Percentiles rank a stretch among this genome's conserved stretches.
Evolutionary conservation across 108 stramenopile genomes (phyloP).

Genomic region (Cyclotella baltica): DNA sequence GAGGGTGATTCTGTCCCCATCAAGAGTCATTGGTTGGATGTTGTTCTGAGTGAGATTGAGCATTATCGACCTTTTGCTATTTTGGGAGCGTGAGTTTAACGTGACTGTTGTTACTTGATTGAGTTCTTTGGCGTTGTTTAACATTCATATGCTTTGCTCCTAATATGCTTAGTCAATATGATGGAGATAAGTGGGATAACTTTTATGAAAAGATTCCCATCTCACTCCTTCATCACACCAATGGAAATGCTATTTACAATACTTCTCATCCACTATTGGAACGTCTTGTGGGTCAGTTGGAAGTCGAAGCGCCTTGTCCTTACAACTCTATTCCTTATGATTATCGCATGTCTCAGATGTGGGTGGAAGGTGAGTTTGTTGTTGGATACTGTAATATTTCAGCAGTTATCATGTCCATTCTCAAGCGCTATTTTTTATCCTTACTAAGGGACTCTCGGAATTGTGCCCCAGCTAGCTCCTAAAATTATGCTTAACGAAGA

Average conservation of each 20-base stretch:
- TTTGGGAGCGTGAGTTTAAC: conserved; percentile 65
- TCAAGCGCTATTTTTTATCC: neutral
- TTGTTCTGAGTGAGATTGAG: conserved; percentile 60
- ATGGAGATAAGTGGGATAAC: conserved; percentile 76
- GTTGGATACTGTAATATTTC: neutral
- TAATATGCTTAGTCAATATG: conserved; percentile 55
- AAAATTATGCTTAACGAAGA: conserved; percentile 76
- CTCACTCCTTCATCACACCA: conserved; percentile 69
- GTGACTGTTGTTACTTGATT: neutral
- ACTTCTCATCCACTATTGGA: conserved; percentile 67
- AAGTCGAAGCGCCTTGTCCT: conserved; percentile 67
- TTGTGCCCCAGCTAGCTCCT: conserved; percentile 58
- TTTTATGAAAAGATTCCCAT: conserved; percentile 73
- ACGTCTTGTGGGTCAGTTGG: conserved; percentile 68
- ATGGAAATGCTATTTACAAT: conserved; percentile 82
- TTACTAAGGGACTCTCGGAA: conserved; percentile 42
- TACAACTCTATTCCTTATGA: conserved; percentile 79
- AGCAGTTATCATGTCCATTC: neutral
- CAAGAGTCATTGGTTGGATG: conserved; percentile 74
- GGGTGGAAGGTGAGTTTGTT: conserved; percentile 54
- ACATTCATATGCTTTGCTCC: neutral
- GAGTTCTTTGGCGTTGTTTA: neutral
- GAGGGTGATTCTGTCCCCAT: conserved; percentile 76
- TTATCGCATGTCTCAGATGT: conserved; percentile 77
- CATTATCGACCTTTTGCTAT: conserved; percentile 66